Conservation (phyloP, 2,329 filamentous ascomycete genomes). For the Endoconidiophora polonica region DNA sequence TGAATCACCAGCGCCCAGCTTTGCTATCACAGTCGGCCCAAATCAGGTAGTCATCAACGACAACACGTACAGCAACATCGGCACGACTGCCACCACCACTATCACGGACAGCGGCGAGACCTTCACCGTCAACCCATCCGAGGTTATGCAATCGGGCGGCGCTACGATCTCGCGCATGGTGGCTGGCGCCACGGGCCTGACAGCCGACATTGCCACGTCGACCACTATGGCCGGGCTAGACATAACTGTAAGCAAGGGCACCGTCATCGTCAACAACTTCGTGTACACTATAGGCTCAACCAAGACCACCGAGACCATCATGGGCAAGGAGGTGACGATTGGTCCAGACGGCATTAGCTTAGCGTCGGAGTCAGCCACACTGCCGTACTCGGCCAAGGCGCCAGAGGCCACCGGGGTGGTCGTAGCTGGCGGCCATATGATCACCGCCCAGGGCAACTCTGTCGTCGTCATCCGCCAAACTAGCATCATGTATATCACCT, state of each 20-base stretch:
- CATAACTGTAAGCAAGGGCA: conserved; percentile 26
- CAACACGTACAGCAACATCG: conserved; percentile 26
- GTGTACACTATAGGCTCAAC: conserved; percentile 26
- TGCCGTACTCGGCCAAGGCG: conserved; percentile 21
- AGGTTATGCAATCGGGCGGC: conserved; percentile 11
- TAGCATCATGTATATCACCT: conserved; percentile 29
- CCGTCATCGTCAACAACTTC: conserved; percentile 26
- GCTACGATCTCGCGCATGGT: conserved; percentile 27
- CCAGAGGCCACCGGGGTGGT: conserved; percentile 26
- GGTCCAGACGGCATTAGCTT: conserved; percentile 21
- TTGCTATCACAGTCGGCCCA: conserved; percentile 29
- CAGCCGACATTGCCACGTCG: conserved; percentile 21
- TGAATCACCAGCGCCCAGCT: conserved; percentile 13
- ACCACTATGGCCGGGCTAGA: conserved; percentile 24
- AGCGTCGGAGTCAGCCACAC: conserved; percentile 19
- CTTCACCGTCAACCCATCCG: conserved; percentile 32
- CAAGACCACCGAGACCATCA: conserved; percentile 19
- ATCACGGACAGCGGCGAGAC: conserved; percentile 26
- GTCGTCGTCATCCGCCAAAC: conserved; percentile 26
- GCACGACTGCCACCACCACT: conserved; percentile 23
- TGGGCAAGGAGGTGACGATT: conserved; percentile 21
- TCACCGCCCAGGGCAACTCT: conserved; percentile 27
- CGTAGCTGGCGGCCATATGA: conserved; percentile 31
- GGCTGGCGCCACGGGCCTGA: conserved; percentile 19
- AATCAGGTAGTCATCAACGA: conserved; percentile 30